phyloP scores from a whole-genome alignment of 441 rosid genomes.

The Dalechampia spathulata region DNA sequence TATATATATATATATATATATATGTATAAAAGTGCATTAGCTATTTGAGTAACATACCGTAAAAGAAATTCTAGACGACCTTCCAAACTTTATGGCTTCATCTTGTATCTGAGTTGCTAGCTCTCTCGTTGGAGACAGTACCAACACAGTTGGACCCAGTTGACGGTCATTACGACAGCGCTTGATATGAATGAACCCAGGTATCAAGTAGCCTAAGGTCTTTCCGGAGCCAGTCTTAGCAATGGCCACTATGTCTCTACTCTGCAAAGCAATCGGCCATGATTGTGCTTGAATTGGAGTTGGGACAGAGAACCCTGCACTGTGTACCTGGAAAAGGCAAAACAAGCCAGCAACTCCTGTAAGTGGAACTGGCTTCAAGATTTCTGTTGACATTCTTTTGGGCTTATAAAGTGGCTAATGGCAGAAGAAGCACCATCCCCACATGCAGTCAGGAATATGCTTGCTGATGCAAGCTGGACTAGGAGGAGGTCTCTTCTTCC shows the following conservation, averaged over 20 bases:
- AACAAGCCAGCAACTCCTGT: conserved; percentile 43
- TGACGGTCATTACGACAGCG: conserved; percentile 52
- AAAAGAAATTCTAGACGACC: conserved; percentile 81
- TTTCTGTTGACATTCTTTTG: conserved; percentile 30
- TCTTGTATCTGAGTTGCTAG: conserved; percentile 95
- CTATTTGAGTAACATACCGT: conserved; percentile 40
- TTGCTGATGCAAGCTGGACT: conserved; percentile 84
- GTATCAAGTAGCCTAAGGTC: conserved; percentile 92
- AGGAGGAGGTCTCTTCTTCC: conserved; percentile 97
- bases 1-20: too few relatives aligned
- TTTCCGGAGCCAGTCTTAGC: conserved; percentile 99
- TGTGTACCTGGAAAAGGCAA: conserved; percentile 78
- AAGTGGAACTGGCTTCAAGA: conserved; percentile 47
- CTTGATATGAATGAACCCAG: conserved; percentile 81
- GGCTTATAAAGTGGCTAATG: conserved; percentile 45
- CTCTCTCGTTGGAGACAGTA: conserved; percentile 97
- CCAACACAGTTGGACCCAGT: conserved; percentile 91
- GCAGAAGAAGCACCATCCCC: conserved; percentile 99
- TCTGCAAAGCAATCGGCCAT: conserved; percentile 93
- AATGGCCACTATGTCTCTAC: conserved; percentile 93
- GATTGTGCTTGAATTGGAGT: conserved; percentile 99
- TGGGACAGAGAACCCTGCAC: conserved; percentile 92
- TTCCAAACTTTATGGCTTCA: conserved; percentile 92
- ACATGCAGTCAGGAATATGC: conserved; percentile 65
- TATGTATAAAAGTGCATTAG: background rate